Conservation (phyloP, 2,329 filamentous ascomycete species). For the Verticillium zaregamsianum region DNA sequence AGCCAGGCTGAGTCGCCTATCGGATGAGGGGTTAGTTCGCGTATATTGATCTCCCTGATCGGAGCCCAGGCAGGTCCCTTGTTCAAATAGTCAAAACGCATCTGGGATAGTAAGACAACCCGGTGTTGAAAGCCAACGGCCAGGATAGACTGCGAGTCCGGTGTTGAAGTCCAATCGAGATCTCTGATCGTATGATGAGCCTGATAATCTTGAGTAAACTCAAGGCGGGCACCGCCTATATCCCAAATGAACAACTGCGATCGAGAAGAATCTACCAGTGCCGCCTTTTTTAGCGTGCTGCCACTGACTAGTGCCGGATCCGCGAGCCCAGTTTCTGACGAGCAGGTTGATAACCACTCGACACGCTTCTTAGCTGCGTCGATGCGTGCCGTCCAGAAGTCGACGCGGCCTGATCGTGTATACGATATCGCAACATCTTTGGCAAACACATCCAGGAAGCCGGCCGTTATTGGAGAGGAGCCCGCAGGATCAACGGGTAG, state of each 20-base stretch:
- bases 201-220: constrained; percentile 74
- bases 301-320: constrained; percentile 77
- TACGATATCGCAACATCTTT: constrained; percentile 85
- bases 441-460: constrained; percentile 81
- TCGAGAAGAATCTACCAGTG: constrained; percentile 69
- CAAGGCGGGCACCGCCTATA: constrained; percentile 72
- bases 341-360: constrained; percentile 79
- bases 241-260: constrained; percentile 89
- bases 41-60: constrained; percentile 76
- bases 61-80: constrained; percentile 85
- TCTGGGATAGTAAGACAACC: constrained; percentile 76
- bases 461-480: constrained; percentile 63
- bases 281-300: constrained; percentile 82
- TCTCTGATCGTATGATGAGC: constrained; percentile 74
- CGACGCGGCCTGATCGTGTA: constrained; percentile 67
- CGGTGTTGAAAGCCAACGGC: constrained; percentile 90
- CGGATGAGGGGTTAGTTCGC: constrained; percentile 79
- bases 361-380: constrained; percentile 55
- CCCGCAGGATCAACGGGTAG: constrained; percentile 86
- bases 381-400: constrained; percentile 81
- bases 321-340: constrained; percentile 71
- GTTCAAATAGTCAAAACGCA: constrained; percentile 88
- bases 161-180: constrained; percentile 90
- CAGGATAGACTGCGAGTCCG: constrained; percentile 81
- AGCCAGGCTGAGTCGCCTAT: constrained; percentile 95